Evolutionary conservation across 2,329 filamentous ascomycete genomes (phyloP).

Genomic region (Sporothrix euskadiensis): DNA sequence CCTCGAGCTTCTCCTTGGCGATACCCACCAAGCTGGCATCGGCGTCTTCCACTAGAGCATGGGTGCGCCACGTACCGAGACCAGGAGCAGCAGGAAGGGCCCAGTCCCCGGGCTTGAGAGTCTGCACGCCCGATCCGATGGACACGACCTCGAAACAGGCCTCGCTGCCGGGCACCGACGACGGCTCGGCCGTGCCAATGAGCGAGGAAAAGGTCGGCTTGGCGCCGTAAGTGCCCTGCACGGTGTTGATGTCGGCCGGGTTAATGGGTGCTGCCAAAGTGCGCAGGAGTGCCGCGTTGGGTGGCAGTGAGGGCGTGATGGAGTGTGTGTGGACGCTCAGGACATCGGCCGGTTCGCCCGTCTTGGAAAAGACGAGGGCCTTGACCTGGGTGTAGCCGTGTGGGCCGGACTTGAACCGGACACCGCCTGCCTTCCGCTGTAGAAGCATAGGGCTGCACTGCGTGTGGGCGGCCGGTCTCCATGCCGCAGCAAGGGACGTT

Average conservation of each 20-base stretch:
- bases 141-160: conserved; percentile 88
- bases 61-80: conserved; percentile 93
- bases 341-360: conserved; percentile 74
- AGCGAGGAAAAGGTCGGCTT: conserved; percentile 74
- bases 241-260: conserved; percentile 95
- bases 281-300: conserved; percentile 69
- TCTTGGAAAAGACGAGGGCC: conserved; percentile 72
- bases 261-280: conserved; percentile 92
- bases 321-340: conserved; percentile 71
- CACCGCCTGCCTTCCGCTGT: not conserved
- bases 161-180: conserved; percentile 84
- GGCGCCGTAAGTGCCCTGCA: conserved; percentile 92
- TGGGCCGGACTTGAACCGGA: conserved; percentile 57
- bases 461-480: not conserved
- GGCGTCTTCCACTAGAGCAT: conserved; percentile 64
- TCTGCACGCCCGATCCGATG: conserved; percentile 57
- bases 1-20: conserved; percentile 29
- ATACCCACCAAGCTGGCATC: conserved; percentile 66
- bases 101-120: conserved; percentile 79
- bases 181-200: conserved; percentile 72
- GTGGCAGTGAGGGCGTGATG: conserved; percentile 71
- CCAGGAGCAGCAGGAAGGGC: conserved; percentile 81
- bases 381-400: conserved; percentile 86
- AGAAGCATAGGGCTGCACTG: conserved; percentile 11
- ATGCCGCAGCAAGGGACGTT: conserved; percentile 13